phyloP scores from a whole-genome alignment of 495 filamentous ascomycete genomes.

The Penicillium alfredii region DNA sequence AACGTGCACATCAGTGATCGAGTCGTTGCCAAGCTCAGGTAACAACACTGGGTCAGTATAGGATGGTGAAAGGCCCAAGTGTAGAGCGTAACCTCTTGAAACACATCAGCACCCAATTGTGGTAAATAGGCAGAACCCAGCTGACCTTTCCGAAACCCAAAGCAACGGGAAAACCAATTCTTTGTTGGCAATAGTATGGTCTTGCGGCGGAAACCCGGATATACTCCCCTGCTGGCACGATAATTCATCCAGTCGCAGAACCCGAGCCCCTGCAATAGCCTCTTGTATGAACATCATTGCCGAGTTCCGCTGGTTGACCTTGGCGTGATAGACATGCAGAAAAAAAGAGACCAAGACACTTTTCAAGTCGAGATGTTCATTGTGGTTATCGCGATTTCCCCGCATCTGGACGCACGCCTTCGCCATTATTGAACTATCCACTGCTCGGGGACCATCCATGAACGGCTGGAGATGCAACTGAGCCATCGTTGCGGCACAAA shows the following conservation, averaged over 20 bases:
- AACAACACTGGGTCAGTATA: constrained; percentile 14
- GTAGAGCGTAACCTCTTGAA: constrained; percentile 26
- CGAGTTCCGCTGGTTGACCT: constrained; percentile 23
- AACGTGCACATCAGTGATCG: constrained; percentile 13
- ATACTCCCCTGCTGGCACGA: neutral
- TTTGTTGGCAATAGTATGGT: constrained; percentile 17
- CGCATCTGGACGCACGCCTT: constrained; percentile 21
- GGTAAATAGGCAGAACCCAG: neutral
- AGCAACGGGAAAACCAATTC: constrained; percentile 24
- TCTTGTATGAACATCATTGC: constrained; percentile 33
- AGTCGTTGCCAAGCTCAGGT: neutral
- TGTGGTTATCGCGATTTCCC: constrained; percentile 2
- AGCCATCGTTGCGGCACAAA: constrained; percentile 32
- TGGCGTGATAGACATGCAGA: constrained; percentile 32
- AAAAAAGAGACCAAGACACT: constrained; percentile 27
- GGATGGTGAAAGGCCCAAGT: constrained; percentile 26
- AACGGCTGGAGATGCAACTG: constrained; percentile 25
- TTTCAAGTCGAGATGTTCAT: constrained; percentile 14
- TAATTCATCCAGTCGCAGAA: constrained; percentile 18
- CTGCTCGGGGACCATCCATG: neutral
- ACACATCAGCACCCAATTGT: neutral
- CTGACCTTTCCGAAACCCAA: constrained; percentile 32
- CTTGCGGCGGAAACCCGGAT: neutral
- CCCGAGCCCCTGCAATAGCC: constrained; percentile 20
- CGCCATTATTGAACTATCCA: constrained; percentile 20